phyloP scores from a whole-genome alignment of 2,329 filamentous ascomycete species.

The Knufia petricola region DNA sequence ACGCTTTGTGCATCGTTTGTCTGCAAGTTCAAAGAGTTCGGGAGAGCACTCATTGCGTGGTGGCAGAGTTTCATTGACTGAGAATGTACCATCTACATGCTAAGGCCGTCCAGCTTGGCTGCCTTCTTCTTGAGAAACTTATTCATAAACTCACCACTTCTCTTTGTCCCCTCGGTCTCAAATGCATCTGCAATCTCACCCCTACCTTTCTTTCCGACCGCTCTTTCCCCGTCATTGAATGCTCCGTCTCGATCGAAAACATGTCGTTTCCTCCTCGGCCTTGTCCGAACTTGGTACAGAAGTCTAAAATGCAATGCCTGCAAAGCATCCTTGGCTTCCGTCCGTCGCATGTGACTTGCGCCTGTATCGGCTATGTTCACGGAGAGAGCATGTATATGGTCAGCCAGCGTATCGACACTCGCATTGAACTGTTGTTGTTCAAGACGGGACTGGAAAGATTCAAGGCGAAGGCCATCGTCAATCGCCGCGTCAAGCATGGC shows the following conservation, averaged over 20 bases:
- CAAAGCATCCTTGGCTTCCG: slow-evolving; percentile 66
- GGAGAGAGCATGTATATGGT: slow-evolving; percentile 47
- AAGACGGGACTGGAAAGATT: slow-evolving; percentile 20
- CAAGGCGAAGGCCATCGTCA: slow-evolving; percentile 46
- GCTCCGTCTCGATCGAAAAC: slow-evolving; percentile 27
- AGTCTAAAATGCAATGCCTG: slow-evolving; percentile 68
- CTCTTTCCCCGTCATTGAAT: slow-evolving; percentile 12
- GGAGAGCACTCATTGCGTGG: too few relatives aligned
- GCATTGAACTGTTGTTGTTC: slow-evolving; percentile 52
- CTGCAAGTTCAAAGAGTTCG: too few relatives aligned
- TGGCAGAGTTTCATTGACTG: too few relatives aligned
- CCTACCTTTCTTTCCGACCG: slow-evolving; percentile 14
- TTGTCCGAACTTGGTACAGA: slow-evolving; percentile 59
- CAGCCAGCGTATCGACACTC: slow-evolving; percentile 58
- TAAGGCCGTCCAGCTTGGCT: too few relatives aligned
- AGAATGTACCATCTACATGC: too few relatives aligned
- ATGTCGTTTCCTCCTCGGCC: slow-evolving; percentile 43
- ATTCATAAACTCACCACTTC: background rate
- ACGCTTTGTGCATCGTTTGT: too few relatives aligned
- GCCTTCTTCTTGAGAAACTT: background rate
- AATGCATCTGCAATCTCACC: background rate
- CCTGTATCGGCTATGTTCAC: slow-evolving; percentile 63
- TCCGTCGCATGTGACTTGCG: slow-evolving; percentile 60
- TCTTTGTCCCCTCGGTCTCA: background rate
- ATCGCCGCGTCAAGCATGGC: slow-evolving; percentile 65